These are phyloP conservation scores for Cryptosporidium sp. DNA, from an alignment of 169 alveolate species.

Conservation along the genomic window DNA sequence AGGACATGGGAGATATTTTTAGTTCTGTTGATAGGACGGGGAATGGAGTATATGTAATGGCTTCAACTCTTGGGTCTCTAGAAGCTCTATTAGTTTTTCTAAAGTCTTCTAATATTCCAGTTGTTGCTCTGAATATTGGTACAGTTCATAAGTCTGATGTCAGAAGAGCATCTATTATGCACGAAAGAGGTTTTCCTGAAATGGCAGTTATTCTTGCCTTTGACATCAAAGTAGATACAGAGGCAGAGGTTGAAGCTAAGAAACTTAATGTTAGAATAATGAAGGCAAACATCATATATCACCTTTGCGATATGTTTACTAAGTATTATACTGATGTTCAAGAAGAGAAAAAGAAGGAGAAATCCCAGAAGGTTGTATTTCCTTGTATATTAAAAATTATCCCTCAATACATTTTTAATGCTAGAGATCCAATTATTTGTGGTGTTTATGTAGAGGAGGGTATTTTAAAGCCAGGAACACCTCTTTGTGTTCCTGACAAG, in stretches of 20 bases:
- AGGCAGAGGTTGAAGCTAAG: conserved; percentile 97
- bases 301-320: conserved; percentile 95
- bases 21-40: conserved; percentile 93
- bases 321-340: conserved; percentile 91
- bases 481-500: conserved; percentile 92
- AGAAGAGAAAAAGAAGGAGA: conserved; percentile 89
- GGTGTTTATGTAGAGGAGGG: conserved; percentile 96
- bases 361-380: conserved; percentile 89
- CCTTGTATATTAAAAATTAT: conserved; percentile 95
- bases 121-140: conserved; percentile 97
- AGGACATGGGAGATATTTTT: conserved; percentile 92
- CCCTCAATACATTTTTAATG: conserved; percentile 93
- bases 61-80: conserved; percentile 98
- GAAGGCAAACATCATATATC: conserved; percentile 98
- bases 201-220: conserved; percentile 97
- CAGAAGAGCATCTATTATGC: conserved; percentile 93
- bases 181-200: conserved; percentile 94
- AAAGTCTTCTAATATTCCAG: conserved; percentile 94
- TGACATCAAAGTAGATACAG: conserved; percentile 96
- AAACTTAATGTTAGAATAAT: conserved; percentile 94
- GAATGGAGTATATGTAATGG: conserved; percentile 98
- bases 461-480: conserved; percentile 93
- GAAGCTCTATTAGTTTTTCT: conserved; percentile 98
- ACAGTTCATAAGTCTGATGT: conserved; percentile 98
- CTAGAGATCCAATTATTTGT: conserved; percentile 95